phyloP scores from a whole-genome alignment of 208 protist species.

The Wallacemonas rigidus region DNA sequence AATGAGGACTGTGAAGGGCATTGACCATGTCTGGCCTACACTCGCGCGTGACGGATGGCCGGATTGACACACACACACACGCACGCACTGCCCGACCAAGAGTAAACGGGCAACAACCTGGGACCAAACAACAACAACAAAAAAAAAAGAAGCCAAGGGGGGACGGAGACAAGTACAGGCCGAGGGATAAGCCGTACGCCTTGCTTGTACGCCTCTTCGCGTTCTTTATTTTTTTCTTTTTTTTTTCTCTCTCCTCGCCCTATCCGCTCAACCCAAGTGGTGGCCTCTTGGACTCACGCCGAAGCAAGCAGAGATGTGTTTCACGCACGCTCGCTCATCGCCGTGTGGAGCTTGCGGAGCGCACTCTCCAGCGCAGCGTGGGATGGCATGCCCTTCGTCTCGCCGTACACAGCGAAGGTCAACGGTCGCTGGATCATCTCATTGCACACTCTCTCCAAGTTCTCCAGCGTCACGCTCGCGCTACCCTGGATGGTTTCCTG shows the following conservation, averaged over 20 bases:
- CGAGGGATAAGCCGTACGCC: too few species aligned
- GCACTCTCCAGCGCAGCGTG: conserved; percentile 53
- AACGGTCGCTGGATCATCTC: conserved; percentile 67
- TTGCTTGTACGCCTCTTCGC: too few species aligned
- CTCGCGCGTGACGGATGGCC: too few species aligned
- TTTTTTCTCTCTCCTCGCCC: conserved; percentile 1
- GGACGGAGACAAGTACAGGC: neutral
- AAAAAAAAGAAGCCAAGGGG: neutral
- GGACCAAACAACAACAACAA: neutral
- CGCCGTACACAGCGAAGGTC: conserved; percentile 82
- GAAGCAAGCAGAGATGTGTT: too few species aligned
- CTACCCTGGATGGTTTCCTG: conserved; percentile 73
- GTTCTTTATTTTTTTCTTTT: conserved; percentile 8
- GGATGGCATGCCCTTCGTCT: conserved; percentile 62
- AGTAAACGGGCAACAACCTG: too few species aligned
- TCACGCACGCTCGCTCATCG: conserved; percentile 34
- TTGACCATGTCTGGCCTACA: neutral
- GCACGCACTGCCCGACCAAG: too few species aligned
- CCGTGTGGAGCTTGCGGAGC: conserved; percentile 52
- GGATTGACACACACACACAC: too few species aligned
- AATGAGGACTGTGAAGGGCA: conserved; percentile 2
- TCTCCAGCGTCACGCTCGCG: conserved; percentile 64
- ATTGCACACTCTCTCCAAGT: conserved; percentile 60
- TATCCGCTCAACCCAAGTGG: too few species aligned
- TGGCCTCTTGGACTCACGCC: too few species aligned